A percentile compares a stretch with the other conserved stretches of the same genome.
Evolutionary conservation across 1,284 basidiomycete genomes (phyloP).

Genomic region (Inonotus obliquus): DNA sequence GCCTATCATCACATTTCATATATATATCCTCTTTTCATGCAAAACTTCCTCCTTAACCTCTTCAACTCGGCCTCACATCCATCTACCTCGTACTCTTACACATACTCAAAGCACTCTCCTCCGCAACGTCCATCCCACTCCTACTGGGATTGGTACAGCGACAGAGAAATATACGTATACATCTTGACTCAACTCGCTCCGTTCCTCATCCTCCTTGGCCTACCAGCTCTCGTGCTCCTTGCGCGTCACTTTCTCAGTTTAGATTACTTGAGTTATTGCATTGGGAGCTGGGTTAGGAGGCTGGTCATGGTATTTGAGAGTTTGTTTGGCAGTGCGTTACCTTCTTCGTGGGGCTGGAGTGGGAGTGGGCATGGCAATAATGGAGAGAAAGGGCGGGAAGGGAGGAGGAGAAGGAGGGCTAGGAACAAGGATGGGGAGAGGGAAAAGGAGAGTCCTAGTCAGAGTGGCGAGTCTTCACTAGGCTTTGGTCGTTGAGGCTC

Average conservation of each 20-base stretch:
- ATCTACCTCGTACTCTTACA: neutral
- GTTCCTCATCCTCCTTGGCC: conserved; percentile 14
- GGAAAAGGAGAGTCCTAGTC: conserved; percentile 18
- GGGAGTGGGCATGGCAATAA: neutral
- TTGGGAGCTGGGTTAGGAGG: neutral
- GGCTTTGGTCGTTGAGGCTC: neutral
- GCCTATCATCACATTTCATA: neutral
- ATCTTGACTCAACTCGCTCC: conserved; percentile 10
- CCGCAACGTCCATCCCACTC: neutral
- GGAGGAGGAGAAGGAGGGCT: conserved; percentile 24
- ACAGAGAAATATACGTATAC: neutral
- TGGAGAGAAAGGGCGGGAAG: neutral
- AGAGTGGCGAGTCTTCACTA: conserved; percentile 29
- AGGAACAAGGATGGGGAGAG: conserved; percentile 23
- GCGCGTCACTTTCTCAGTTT: neutral
- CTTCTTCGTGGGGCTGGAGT: conserved; percentile 11
- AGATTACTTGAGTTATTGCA: neutral
- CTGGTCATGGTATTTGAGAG: conserved; percentile 13
- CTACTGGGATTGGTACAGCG: neutral
- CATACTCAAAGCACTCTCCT: neutral
- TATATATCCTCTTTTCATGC: neutral
- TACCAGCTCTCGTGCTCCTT: conserved; percentile 15
- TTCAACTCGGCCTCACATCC: neutral
- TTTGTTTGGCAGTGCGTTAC: neutral
- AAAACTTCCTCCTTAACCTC: neutral